Conservation (phyloP, 345 rosid genomes). For the Atalantia buxifolia region DNA sequence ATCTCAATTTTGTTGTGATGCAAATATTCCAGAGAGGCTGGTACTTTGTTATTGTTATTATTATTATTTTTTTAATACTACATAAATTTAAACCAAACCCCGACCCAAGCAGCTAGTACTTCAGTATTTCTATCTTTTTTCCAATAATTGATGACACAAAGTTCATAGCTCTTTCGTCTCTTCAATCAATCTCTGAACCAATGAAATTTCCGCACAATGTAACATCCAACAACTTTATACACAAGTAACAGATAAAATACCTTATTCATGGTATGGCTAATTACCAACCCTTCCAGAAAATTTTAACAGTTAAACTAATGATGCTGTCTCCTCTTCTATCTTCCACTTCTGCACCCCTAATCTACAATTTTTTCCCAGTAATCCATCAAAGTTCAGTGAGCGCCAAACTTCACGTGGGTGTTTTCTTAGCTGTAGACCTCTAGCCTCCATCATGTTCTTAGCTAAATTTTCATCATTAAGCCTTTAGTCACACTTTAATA, state of each 20-base stretch:
- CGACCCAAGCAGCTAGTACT: not conserved
- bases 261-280: too few species aligned
- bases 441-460: not conserved
- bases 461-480: too few species aligned
- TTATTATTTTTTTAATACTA: too few species aligned
- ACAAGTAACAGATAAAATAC: too few species aligned
- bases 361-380: not conserved
- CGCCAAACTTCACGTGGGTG: not conserved
- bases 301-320: too few species aligned
- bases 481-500: not conserved
- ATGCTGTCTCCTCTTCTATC: not conserved
- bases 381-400: too few species aligned
- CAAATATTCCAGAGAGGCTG: not conserved
- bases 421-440: not conserved
- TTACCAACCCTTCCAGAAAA: too few species aligned
- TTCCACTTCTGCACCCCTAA: not conserved
- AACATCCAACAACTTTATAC: not conserved
- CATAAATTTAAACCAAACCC: too few species aligned
- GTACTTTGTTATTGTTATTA: too few species aligned
- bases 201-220: not conserved
- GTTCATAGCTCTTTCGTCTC: not conserved
- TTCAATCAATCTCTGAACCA: not conserved
- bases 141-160: not conserved
- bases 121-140: not conserved
- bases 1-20: not conserved